Evolutionary conservation across 306 rosid genomes (phyloP).

Genomic region (Castanopsis chinensis): DNA sequence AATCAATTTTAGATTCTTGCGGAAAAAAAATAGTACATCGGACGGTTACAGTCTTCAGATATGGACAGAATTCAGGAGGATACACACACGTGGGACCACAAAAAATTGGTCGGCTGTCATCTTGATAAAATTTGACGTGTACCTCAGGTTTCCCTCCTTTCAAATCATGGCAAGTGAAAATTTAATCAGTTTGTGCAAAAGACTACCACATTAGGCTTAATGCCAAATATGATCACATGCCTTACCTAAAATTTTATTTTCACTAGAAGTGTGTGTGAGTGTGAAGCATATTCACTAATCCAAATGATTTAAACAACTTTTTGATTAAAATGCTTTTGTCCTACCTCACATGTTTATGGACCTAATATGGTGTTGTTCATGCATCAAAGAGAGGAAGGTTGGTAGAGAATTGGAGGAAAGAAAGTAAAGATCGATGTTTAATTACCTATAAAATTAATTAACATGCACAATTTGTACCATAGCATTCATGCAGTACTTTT

Average conservation of each 20-base stretch:
- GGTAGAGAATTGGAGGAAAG: too few species aligned
- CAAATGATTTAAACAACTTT: background rate
- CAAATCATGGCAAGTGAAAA: constrained; percentile 53
- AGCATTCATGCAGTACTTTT: constrained; percentile 24
- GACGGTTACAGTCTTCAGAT: too few species aligned
- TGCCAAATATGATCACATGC: constrained; percentile 33
- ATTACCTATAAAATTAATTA: too few species aligned
- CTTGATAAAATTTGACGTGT: constrained; percentile 48
- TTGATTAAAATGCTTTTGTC: background rate
- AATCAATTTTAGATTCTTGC: too few species aligned
- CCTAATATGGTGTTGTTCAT: background rate
- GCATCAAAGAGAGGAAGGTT: background rate
- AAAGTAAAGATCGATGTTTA: too few species aligned
- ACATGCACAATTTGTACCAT: constrained; percentile 3
- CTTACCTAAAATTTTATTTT: constrained; percentile 23
- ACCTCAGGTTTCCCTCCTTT: constrained; percentile 27
- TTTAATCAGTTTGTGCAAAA: constrained; percentile 16
- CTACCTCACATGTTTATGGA: background rate
- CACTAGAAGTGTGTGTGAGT: background rate
- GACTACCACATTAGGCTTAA: constrained; percentile 27
- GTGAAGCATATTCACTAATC: background rate
- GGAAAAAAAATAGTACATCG: too few species aligned
- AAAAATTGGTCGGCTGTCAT: constrained; percentile 50
- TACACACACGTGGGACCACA: constrained; percentile 36
- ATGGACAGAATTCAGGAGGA: background rate